Evolutionary conservation across 1,139 yeast genomes (phyloP).

Genomic region (Suzukiozyma palmioleophila): DNA sequence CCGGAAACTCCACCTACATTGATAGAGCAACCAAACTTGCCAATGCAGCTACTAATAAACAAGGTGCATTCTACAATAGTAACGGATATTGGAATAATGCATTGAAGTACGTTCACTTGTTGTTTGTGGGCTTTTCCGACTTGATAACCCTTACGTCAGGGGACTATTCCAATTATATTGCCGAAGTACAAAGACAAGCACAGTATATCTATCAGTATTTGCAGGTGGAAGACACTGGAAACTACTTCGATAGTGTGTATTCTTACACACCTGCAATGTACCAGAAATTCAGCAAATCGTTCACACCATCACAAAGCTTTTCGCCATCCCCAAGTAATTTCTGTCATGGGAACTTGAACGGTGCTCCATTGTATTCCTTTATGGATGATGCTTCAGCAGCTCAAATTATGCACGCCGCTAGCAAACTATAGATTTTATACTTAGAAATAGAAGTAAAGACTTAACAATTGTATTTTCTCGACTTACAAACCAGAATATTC

Average conservation of each 20-base stretch:
- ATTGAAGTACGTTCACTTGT: slow-evolving; percentile 20
- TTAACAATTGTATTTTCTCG: too few relatives aligned
- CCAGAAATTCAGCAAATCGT: slow-evolving; percentile 9
- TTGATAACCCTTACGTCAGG: slow-evolving; percentile 12
- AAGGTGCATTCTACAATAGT: slow-evolving; percentile 20
- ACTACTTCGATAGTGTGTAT: slow-evolving; percentile 14
- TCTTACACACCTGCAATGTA: slow-evolving; percentile 10
- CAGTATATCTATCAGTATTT: slow-evolving; percentile 16
- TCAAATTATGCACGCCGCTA: slow-evolving; percentile 18
- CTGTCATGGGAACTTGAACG: slow-evolving; percentile 10
- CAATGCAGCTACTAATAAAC: slow-evolving; percentile 14
- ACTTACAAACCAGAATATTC: too few relatives aligned
- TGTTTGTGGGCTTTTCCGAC: slow-evolving; percentile 24
- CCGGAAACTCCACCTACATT: slow-evolving; percentile 11
- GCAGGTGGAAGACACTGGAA: slow-evolving; percentile 17
- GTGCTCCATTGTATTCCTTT: slow-evolving; percentile 13
- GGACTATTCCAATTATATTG: slow-evolving; percentile 8
- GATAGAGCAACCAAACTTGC: slow-evolving; percentile 15
- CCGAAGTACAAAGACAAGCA: slow-evolving; percentile 20
- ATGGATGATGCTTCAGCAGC: slow-evolving; percentile 23
- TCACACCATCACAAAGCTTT: slow-evolving; percentile 6
- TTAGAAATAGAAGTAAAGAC: background rate
- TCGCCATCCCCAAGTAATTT: slow-evolving; percentile 8
- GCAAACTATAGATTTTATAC: slow-evolving; percentile 1
- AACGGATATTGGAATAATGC: slow-evolving; percentile 22